A percentile compares a stretch with the other conserved stretches of the same genome.
Evolutionary conservation across 192 early-diverging fungal species (phyloP).

Genomic region (Mycoemilia scoparia): DNA sequence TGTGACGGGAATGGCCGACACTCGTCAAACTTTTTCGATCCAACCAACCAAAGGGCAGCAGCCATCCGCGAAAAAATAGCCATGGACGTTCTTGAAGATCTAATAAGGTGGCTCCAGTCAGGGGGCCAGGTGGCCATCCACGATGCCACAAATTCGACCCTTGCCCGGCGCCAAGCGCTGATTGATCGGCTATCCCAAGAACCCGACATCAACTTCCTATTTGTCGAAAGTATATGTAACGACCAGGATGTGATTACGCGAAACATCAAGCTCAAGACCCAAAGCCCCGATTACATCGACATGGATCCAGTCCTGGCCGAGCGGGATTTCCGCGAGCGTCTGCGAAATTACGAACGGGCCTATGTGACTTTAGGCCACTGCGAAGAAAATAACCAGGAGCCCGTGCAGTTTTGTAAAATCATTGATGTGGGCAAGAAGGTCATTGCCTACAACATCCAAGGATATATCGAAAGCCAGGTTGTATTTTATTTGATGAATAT

Average conservation of each 20-base stretch:
- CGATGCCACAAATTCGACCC: conserved; percentile 80
- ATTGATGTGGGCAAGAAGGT: conserved; percentile 81
- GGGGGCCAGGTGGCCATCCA: conserved; percentile 63
- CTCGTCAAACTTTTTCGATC: conserved; percentile 70
- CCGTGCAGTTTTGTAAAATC: conserved; percentile 65
- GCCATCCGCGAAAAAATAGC: conserved; percentile 56
- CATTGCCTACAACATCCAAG: conserved; percentile 66
- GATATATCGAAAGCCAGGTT: conserved; percentile 64
- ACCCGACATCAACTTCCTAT: conserved; percentile 33
- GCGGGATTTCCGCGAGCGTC: conserved; percentile 53
- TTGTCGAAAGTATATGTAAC: conserved; percentile 54
- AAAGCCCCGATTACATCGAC: conserved; percentile 66
- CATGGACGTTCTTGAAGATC: conserved; percentile 62
- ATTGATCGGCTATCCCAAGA: conserved; percentile 29
- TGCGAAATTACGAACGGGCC: conserved; percentile 62
- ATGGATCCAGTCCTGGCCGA: conserved; percentile 49
- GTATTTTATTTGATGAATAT: conserved; percentile 92
- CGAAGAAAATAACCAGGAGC: conserved; percentile 52
- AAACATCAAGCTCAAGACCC: conserved; percentile 63
- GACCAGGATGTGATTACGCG: conserved; percentile 32
- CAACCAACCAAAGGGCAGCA: conserved; percentile 45
- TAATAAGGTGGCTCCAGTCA: conserved; percentile 55
- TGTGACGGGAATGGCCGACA: too few relatives aligned
- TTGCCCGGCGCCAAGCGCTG: conserved; percentile 38
- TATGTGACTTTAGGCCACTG: conserved; percentile 59